Percentiles rank a stretch among this genome's conserved stretches.
phyloP scores from a whole-genome alignment of 2,329 filamentous ascomycete genomes.

The Biscogniauxia marginata region DNA sequence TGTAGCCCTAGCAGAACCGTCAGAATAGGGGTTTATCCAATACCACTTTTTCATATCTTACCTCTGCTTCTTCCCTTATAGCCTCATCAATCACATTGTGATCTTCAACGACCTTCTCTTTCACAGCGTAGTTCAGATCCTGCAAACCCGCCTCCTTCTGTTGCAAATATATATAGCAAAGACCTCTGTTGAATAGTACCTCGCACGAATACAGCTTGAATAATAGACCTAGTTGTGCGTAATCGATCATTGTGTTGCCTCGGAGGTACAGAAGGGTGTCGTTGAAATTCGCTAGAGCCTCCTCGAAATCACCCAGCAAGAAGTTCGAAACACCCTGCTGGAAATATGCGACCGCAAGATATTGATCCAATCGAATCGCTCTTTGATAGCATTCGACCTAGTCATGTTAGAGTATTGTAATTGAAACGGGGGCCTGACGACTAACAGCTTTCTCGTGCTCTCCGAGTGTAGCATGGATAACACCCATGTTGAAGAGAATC shows the following conservation, averaged over 20 bases:
- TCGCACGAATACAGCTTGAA: conserved; percentile 98
- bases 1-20: conserved; percentile 72
- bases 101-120: conserved; percentile 94
- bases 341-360: conserved; percentile 96
- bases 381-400: conserved; percentile 95
- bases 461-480: conserved; percentile 94
- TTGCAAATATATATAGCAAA: conserved; percentile 96
- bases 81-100: conserved; percentile 98
- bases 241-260: conserved; percentile 97
- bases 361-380: conserved; percentile 86
- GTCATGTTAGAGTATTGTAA: conserved; percentile 19
- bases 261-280: conserved; percentile 92
- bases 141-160: conserved; percentile 88
- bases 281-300: conserved; percentile 97
- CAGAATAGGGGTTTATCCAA: conserved; percentile 18
- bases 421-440: conserved; percentile 19
- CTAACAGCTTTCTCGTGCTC: conserved; percentile 94
- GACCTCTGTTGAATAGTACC: conserved; percentile 91
- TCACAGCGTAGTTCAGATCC: conserved; percentile 84
- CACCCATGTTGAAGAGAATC: conserved; percentile 97
- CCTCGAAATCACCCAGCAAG: conserved; percentile 92
- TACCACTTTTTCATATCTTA: conserved; percentile 40
- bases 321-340: conserved; percentile 99
- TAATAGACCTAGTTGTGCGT: conserved; percentile 89
- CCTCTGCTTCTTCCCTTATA: conserved; percentile 88